Percentiles rank a stretch among this genome's conserved stretches.
Conservation (phyloP, 164 flowering plant genomes). For the Warburgia ugandensis region DNA sequence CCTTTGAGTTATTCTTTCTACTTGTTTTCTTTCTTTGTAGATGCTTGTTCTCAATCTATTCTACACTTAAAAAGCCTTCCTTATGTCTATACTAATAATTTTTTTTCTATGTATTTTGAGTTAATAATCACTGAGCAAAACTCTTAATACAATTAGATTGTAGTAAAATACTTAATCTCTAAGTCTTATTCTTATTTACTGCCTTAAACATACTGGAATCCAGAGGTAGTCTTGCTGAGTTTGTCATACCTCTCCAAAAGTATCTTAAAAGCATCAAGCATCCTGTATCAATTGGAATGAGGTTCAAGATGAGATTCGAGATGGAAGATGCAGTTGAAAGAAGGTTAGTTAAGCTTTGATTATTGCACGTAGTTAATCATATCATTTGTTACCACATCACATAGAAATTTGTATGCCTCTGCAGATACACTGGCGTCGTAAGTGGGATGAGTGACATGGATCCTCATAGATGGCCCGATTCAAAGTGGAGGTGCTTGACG, state of each 20-base stretch:
- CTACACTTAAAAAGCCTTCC: no score
- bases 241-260: constrained; percentile 62
- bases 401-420: constrained; percentile 5
- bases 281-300: constrained; percentile 55
- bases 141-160: no score
- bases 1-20: no score
- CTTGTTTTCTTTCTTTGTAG: no score
- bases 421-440: constrained; percentile 78
- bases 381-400: constrained; percentile 3
- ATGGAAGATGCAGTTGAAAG: constrained; percentile 84
- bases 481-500: constrained; percentile 94
- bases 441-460: constrained; percentile 65
- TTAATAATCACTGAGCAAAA: no score
- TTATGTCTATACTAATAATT: no score
- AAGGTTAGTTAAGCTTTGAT: constrained; percentile 46
- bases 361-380: background rate
- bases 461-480: constrained; percentile 77
- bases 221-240: constrained; percentile 81
- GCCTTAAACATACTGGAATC: no score
- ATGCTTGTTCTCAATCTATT: no score
- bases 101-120: no score
- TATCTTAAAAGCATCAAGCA: constrained; percentile 50
- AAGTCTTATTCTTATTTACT: no score
- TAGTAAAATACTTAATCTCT: no score
- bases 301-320: constrained; percentile 74